A percentile compares a stretch with the other conserved stretches of the same genome.
Conservation (phyloP, 768 basidiomycete species). For the Daedaleopsis sinensis region DNA sequence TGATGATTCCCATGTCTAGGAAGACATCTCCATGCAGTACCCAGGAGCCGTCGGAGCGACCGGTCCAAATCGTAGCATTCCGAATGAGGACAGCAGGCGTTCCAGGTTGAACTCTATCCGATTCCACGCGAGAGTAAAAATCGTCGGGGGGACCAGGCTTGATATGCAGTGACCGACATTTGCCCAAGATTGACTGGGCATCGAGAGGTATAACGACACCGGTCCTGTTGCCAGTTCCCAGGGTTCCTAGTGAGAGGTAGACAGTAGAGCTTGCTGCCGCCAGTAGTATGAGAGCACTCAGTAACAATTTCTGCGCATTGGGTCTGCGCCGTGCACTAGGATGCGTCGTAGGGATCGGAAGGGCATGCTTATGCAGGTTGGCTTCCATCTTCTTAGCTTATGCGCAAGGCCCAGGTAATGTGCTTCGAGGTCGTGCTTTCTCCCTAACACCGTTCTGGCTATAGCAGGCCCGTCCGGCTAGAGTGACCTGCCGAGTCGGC, state of each 20-base stretch:
- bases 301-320: neutral
- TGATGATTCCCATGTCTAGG: slow-evolving; percentile 65
- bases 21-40: slow-evolving; percentile 62
- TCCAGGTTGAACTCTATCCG: slow-evolving; percentile 58
- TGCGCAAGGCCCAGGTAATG: too few relatives aligned
- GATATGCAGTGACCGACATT: slow-evolving; percentile 37
- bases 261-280: neutral
- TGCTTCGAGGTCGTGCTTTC: too few relatives aligned
- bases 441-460: too few relatives aligned
- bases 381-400: too few relatives aligned
- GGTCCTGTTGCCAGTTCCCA: neutral
- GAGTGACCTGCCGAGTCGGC: too few relatives aligned
- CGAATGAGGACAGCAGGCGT: slow-evolving; percentile 57
- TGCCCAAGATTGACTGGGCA: slow-evolving; percentile 1
- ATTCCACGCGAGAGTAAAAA: slow-evolving; percentile 38
- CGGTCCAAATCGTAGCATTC: slow-evolving; percentile 84
- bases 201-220: slow-evolving; percentile 8
- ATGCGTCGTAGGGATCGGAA: neutral
- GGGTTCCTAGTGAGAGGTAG: neutral
- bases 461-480: too few relatives aligned
- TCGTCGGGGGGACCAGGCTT: slow-evolving; percentile 41
- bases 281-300: neutral
- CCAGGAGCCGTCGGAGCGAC: slow-evolving; percentile 56
- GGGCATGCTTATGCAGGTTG: neutral
- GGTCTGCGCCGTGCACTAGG: neutral